phyloP scores from a whole-genome alignment of 2,329 filamentous ascomycete species.

The Diaporthe citriasiana region DNA sequence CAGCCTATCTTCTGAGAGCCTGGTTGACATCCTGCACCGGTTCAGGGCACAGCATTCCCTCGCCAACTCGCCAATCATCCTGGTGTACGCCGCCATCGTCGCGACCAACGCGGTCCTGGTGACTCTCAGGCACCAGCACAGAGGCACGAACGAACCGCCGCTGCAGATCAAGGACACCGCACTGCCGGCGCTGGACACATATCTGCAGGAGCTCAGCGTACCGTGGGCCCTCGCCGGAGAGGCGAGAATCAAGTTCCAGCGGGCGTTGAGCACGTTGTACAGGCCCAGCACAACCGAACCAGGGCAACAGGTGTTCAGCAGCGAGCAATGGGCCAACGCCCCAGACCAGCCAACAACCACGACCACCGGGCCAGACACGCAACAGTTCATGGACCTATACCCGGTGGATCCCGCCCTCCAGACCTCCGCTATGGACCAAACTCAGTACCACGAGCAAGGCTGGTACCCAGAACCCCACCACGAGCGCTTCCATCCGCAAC shows the following conservation, averaged over 20 bases:
- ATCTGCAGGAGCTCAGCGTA: not conserved
- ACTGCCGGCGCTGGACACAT: not conserved
- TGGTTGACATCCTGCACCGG: not conserved
- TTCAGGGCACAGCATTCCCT: slow-evolving; percentile 14
- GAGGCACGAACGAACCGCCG: not conserved
- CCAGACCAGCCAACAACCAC: not conserved
- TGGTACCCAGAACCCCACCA: not conserved
- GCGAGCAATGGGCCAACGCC: not conserved
- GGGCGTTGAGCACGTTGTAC: not conserved
- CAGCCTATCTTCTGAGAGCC: not conserved
- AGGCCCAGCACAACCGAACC: not conserved
- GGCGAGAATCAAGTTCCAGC: not conserved
- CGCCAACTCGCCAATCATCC: not conserved
- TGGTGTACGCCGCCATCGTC: slow-evolving; percentile 9
- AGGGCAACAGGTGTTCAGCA: not conserved
- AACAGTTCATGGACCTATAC: not conserved
- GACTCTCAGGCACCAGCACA: not conserved
- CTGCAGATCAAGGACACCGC: slow-evolving; percentile 6
- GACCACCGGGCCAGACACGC: not conserved
- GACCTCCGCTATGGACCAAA: not conserved
- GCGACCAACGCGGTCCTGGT: slow-evolving; percentile 2
- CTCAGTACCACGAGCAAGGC: not conserved
- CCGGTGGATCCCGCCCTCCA: not conserved
- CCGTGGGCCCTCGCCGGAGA: slow-evolving; percentile 1
- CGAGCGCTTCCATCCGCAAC: not conserved